These are phyloP conservation scores for Apiospora kogelbergensis DNA, from an alignment of 2,329 filamentous ascomycete genomes.

Conservation along the genomic window DNA sequence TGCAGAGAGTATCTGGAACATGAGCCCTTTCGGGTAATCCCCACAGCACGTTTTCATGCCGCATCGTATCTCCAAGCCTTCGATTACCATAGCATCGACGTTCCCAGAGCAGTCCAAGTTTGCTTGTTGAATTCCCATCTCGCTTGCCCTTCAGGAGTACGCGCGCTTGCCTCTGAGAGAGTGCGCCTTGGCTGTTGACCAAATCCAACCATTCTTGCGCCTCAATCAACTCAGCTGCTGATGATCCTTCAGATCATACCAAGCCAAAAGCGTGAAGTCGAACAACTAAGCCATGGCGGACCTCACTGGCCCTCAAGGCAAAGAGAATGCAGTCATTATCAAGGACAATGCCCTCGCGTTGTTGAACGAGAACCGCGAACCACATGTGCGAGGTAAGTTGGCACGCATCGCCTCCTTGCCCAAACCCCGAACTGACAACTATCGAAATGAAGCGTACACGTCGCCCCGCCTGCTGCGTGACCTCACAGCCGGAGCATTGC, in stretches of 20 bases:
- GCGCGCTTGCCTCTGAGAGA: neutral
- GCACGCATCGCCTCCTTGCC: neutral
- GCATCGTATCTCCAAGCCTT: neutral
- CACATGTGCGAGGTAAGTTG: neutral
- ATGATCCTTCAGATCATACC: neutral
- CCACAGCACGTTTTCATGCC: neutral
- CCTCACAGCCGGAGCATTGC: slow-evolving; percentile 15
- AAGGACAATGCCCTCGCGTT: neutral
- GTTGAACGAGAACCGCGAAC: neutral
- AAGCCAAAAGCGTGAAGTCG: no score
- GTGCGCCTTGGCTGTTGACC: no score
- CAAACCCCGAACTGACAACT: neutral
- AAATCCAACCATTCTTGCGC: neutral
- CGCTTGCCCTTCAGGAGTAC: neutral
- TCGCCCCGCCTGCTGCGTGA: slow-evolving; percentile 27
- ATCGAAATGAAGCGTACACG: slow-evolving; percentile 22
- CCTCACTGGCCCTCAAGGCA: neutral
- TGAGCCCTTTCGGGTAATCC: neutral
- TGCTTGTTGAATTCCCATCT: neutral
- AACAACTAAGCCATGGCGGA: neutral
- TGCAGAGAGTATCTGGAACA: neutral
- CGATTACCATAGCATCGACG: neutral
- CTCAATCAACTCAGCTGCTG: neutral
- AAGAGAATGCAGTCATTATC: neutral
- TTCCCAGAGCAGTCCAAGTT: neutral